Percentiles rank a stretch among this genome's conserved stretches.
Conservation (phyloP, 306 rosid species). For the Malus fusca region DNA sequence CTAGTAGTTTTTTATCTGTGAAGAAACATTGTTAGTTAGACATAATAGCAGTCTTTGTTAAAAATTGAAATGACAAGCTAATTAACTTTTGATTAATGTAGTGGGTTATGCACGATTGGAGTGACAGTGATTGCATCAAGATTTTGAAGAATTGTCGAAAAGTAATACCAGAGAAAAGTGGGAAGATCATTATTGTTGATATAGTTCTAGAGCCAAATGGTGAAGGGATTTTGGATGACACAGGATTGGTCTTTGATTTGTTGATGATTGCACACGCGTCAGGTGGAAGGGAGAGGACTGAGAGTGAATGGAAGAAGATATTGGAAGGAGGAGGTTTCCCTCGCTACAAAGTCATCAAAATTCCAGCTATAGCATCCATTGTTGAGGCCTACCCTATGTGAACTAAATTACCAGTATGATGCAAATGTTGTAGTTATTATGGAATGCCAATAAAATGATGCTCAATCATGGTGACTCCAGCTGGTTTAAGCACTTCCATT, state of each 20-base stretch:
- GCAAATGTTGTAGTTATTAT: too few species aligned
- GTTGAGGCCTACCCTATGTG: conserved; percentile 23
- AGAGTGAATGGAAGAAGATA: conserved; percentile 18
- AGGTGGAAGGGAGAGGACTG: conserved; percentile 27
- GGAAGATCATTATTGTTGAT: conserved; percentile 22
- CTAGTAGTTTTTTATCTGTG: background rate
- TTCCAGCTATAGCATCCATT: conserved; percentile 10
- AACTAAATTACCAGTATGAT: background rate
- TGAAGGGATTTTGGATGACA: conserved; percentile 6
- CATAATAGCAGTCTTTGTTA: background rate
- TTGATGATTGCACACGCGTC: conserved; percentile 17
- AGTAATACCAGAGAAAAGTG: conserved; percentile 14
- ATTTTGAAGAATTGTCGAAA: conserved; percentile 24
- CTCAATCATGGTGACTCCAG: too few species aligned
- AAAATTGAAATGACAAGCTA: background rate
- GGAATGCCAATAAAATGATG: background rate
- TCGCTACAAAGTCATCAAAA: conserved; percentile 16
- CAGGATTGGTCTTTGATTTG: conserved; percentile 9
- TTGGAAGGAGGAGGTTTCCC: conserved; percentile 23
- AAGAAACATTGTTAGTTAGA: background rate
- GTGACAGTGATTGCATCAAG: conserved; percentile 31
- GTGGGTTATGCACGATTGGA: conserved; percentile 73
- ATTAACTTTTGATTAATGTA: conserved; percentile 4
- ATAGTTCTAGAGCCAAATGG: conserved; percentile 18
- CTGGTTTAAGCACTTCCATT: background rate